Conservation (phyloP, 2,329 filamentous ascomycete genomes). For the Ophiocordyceps polyrhachis-furcata region DNA sequence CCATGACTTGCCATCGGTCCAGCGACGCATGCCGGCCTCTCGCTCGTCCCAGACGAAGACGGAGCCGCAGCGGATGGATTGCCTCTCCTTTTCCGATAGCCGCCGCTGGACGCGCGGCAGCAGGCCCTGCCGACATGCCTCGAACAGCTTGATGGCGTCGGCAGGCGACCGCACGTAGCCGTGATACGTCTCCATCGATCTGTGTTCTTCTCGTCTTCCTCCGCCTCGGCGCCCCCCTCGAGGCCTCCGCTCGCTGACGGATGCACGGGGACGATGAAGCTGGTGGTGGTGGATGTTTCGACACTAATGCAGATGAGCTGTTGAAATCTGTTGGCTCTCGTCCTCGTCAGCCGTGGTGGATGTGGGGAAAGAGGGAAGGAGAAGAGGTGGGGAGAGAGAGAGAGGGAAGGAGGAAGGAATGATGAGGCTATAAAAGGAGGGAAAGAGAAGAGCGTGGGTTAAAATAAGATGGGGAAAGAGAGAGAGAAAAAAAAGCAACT, state of each 20-base stretch:
- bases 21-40: conserved; percentile 93
- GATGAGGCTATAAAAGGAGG: not conserved
- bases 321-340: not conserved
- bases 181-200: conserved; percentile 84
- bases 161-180: conserved; percentile 88
- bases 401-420: not conserved
- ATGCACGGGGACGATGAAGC: not conserved
- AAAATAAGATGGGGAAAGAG: not conserved
- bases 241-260: not conserved
- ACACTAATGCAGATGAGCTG: not conserved
- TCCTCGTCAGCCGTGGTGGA: too few species aligned
- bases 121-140: conserved; percentile 78
- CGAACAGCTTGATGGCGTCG: conserved; percentile 96
- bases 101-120: conserved; percentile 82
- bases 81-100: conserved; percentile 89
- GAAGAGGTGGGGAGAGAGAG: not conserved
- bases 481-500: not conserved
- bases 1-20: conserved; percentile 99
- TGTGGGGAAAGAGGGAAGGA: not conserved
- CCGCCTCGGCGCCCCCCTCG: not conserved
- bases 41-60: conserved; percentile 99
- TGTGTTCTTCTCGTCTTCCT: not conserved
- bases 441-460: not conserved
- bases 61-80: conserved; percentile 88
- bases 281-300: not conserved